phyloP scores from a whole-genome alignment of 176 grass and related monocot genomes.

The Oryza brachyantha region DNA sequence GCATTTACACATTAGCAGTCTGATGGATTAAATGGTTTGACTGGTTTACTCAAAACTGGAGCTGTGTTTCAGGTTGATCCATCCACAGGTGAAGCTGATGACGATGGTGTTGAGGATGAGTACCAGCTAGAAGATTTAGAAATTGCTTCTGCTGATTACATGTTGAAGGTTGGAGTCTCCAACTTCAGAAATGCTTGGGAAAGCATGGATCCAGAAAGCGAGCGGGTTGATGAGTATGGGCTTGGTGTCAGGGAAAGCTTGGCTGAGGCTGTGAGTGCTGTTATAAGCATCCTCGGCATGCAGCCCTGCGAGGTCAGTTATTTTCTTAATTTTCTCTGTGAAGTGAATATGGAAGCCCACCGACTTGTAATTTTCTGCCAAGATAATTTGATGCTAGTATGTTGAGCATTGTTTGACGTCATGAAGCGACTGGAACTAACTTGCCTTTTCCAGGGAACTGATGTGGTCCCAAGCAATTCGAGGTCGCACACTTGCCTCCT shows the following conservation, averaged over 20 bases:
- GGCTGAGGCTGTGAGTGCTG: conserved; percentile 82
- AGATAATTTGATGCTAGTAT: not conserved
- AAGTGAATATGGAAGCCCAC: not conserved
- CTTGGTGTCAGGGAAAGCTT: conserved; percentile 89
- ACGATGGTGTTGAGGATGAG: conserved; percentile 97
- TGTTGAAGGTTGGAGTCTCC: conserved; percentile 84
- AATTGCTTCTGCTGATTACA: conserved; percentile 85
- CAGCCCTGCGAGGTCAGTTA: conserved; percentile 81
- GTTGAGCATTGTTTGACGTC: not conserved
- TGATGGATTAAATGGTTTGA: not conserved
- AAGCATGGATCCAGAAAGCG: conserved; percentile 76
- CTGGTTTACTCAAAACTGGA: conserved; percentile 13
- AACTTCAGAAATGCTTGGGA: conserved; percentile 99
- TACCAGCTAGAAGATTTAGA: conserved; percentile 97
- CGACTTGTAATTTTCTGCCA: not conserved
- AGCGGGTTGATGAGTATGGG: conserved; percentile 86
- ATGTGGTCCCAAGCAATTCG: conserved; percentile 82
- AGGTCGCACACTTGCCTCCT: conserved; percentile 92
- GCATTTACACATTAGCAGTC: not conserved
- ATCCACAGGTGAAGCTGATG: conserved; percentile 76
- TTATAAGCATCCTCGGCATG: conserved; percentile 92
- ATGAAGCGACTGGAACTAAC: not conserved
- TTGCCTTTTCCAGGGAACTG: conserved; percentile 64
- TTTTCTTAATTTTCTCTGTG: not conserved
- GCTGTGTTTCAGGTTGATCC: conserved; percentile 69